phyloP scores from a whole-genome alignment of 169 alveolate species.

The Miamiensis avidus region DNA sequence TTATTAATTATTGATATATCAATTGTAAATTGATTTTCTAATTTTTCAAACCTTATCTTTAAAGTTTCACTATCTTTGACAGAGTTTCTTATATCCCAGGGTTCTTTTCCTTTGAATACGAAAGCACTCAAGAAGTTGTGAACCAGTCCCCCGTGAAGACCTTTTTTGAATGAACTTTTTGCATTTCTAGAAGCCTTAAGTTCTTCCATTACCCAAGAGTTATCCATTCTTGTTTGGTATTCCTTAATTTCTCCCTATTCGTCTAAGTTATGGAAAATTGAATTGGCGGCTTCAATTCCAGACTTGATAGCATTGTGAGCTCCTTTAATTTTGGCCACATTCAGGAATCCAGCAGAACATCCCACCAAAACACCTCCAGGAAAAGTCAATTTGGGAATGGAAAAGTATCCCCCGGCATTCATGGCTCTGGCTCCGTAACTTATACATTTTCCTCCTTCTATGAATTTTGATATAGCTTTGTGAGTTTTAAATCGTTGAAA shows the following conservation, averaged over 20 bases:
- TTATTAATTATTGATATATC: no score
- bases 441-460: slow-evolving; percentile 85
- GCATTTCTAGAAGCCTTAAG: slow-evolving; percentile 68
- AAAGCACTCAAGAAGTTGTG: slow-evolving; percentile 50
- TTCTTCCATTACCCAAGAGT: slow-evolving; percentile 80
- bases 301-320: slow-evolving; percentile 84
- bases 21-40: no score
- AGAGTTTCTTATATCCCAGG: slow-evolving; percentile 64
- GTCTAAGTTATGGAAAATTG: background rate
- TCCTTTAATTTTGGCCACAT: slow-evolving; percentile 86
- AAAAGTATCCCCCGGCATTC: slow-evolving; percentile 88
- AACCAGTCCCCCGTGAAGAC: slow-evolving; percentile 61
- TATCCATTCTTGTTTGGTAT: slow-evolving; percentile 55
- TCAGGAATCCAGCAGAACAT: slow-evolving; percentile 86
- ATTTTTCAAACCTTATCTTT: slow-evolving; percentile 63
- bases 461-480: slow-evolving; percentile 49
- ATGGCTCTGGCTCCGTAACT: slow-evolving; percentile 86
- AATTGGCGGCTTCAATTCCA: slow-evolving; percentile 78
- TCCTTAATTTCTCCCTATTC: slow-evolving; percentile 58
- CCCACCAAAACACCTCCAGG: slow-evolving; percentile 90
- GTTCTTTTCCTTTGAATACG: slow-evolving; percentile 73
- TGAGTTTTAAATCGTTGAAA: slow-evolving; percentile 83
- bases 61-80: slow-evolving; percentile 70
- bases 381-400: slow-evolving; percentile 86
- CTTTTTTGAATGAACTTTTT: slow-evolving; percentile 67